These are phyloP conservation scores for Phytophthora ohioensis DNA, from an alignment of 352 stramenopile genomes.

Conservation along the genomic window DNA sequence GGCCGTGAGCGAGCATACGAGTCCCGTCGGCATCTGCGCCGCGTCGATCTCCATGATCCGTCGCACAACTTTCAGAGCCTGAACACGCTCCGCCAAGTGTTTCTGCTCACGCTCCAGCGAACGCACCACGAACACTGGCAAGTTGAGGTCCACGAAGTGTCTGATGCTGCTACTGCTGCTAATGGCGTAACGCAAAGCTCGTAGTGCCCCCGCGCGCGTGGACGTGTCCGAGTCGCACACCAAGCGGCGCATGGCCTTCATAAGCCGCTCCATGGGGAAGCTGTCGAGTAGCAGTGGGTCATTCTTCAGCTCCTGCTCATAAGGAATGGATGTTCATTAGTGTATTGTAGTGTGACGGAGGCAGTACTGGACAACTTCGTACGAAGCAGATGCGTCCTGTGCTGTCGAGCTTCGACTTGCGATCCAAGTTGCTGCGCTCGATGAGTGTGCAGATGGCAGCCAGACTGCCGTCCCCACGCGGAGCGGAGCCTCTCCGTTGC, in stretches of 20 bases:
- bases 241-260: slow-evolving; percentile 81
- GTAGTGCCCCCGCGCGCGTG: slow-evolving; percentile 74
- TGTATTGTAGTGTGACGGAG: not conserved
- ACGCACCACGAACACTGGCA: slow-evolving; percentile 87
- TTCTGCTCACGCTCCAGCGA: slow-evolving; percentile 90
- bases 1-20: slow-evolving; percentile 85
- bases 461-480: slow-evolving; percentile 63
- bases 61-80: slow-evolving; percentile 88
- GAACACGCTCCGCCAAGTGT: slow-evolving; percentile 82
- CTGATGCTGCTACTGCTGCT: slow-evolving; percentile 79
- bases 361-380: not conserved
- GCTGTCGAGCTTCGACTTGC: slow-evolving; percentile 90
- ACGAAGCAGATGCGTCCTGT: slow-evolving; percentile 85
- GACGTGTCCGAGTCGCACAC: slow-evolving; percentile 85
- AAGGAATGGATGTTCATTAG: not conserved
- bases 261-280: slow-evolving; percentile 83
- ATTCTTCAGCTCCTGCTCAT: slow-evolving; percentile 81
- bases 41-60: slow-evolving; percentile 89
- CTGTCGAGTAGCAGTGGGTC: slow-evolving; percentile 84
- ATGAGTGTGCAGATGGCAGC: slow-evolving; percentile 86
- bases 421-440: slow-evolving; percentile 82
- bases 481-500: slow-evolving; percentile 47
- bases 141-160: slow-evolving; percentile 67
- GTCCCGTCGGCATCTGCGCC: slow-evolving; percentile 79
- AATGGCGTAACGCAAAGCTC: slow-evolving; percentile 87